Percentiles rank a stretch among this genome's conserved stretches.
phyloP scores from a whole-genome alignment of 176 grass and related monocot species.

The Oropetium thomaeum region DNA sequence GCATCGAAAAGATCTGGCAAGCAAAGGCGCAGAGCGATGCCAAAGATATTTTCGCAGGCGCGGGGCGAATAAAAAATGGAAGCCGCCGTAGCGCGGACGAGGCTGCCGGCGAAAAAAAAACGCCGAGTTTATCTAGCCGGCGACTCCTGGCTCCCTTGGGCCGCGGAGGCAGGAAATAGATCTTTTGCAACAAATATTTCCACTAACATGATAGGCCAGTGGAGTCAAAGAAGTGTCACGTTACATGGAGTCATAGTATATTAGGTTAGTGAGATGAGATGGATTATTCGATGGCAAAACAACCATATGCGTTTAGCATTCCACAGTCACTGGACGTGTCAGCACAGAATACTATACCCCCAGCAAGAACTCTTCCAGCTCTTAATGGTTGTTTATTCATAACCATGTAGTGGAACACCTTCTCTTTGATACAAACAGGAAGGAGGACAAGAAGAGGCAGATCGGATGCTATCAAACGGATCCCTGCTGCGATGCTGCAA shows the following conservation, averaged over 20 bases:
- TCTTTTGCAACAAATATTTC: too few relatives aligned
- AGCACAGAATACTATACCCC: neutral
- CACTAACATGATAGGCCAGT: too few relatives aligned
- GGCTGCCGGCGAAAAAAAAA: neutral
- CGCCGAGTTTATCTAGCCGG: neutral
- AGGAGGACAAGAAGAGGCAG: neutral
- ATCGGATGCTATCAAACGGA: neutral
- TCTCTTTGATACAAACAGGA: neutral
- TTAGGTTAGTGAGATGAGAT: too few relatives aligned
- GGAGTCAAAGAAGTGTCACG: too few relatives aligned
- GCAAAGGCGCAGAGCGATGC: neutral
- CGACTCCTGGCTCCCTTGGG: too few relatives aligned
- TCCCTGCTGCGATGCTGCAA: constrained; percentile 28
- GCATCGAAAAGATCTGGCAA: neutral
- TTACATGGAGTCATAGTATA: too few relatives aligned
- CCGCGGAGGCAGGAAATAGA: too few relatives aligned
- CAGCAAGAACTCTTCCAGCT: neutral
- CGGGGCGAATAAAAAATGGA: neutral
- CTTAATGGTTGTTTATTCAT: constrained; percentile 12
- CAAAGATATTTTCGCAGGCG: constrained; percentile 37
- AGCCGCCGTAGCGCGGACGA: constrained; percentile 26
- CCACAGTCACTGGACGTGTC: neutral
- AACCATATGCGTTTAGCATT: neutral
- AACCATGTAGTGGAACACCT: neutral
- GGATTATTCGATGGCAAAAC: constrained; percentile 3